Evolutionary conservation across 2,329 filamentous ascomycete species (phyloP), one percentile per base, ranked within the genome.

Genomic region (Fusarium sp.): DNA sequence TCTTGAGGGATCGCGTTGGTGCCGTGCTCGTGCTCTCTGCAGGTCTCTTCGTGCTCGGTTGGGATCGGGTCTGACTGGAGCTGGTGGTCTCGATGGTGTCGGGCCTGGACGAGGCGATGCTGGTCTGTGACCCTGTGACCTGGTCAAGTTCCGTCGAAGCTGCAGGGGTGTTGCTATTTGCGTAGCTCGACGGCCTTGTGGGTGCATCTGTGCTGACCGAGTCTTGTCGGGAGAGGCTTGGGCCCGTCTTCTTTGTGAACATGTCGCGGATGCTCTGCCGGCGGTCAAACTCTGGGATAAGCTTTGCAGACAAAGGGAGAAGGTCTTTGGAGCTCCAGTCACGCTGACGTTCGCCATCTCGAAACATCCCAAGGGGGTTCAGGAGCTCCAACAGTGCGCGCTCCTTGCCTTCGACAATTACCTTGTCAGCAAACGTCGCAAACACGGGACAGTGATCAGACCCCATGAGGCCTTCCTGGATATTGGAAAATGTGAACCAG

Each of bases 401-500:
- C 54, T 89, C 82, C 52, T 85, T 78, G 1, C 85, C 88, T 16
- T 87, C 82, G 7, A 88, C 75, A 0, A 79, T 78, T 2, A 98
- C 89, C 3, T 79, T 85, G 39, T 95, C 90, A 20, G 92, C 90
- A 27, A 97, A 86, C 3, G 89, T 88, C 1, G 92, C 95, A 81
- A 93, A 98, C 1, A 98, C 96, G 0, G 97, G 97, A 78, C 97
- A 99, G 82, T 99, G 97, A 80, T 99, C 97, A 2, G 96, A 98
- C 0, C 97, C 97, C 88, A 97, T 93, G 25, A 98, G 85, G 0
- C 95, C 95, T 82, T 98, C 95, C 81, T 98, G 97, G 35, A 98
- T 98, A 78, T 98, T 92, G 8, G 94, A 90, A 50, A 92, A 90
- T 30, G 85, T 86, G 78, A 98, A 93, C 95, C 95, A 98, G 61